Base-by-base conservation (phyloP, 2,329 filamentous ascomycete genomes). In the Immersiporthe knoxdaviesiana region DNA sequence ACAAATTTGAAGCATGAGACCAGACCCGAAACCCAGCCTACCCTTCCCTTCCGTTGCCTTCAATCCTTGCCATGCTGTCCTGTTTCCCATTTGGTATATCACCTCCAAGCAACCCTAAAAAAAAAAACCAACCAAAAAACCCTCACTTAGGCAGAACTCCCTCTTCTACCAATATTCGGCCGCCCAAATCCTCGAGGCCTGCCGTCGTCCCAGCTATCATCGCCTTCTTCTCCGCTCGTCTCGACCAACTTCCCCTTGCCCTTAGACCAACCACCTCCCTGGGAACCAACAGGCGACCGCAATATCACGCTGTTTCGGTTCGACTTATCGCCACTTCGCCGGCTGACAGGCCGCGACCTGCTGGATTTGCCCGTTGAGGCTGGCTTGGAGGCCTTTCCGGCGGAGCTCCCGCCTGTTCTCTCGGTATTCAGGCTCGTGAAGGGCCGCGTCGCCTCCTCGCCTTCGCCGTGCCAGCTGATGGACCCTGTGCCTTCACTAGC, bases 211-310 rank as follows among this genome's bases (percentile, higher is more conserved):
- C 68, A 71, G 0, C 73, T 67, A 52, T 78, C 79, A 41, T 77
- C 78, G 14, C 75, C 76, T 11, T 82, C 75, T 59, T 81, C 81
- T 73, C 84, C 86, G 2, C 82, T 84, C 73, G 86, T 87, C 1
- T 76, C 77, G 14, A 82, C 75, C 65, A 81, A 81, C 73, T 85
- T 87, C 1, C 82, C 84, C 73, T 87, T 87, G 1, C 81, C 81
- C 74, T 83, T 84, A 14, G 61, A 70, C 52, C 75, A 77, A 63
- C 71, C 77, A 62, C 70, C 61, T 65, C 70, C 66, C 24, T 71
- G 60, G 62, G 75, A 74, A n/a, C 76, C 72, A 41, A 72, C 71
- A 70, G 78, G 80, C 50, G 77, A 75, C 65, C 84, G 83, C 73
- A 71, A 24, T 30, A 71, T 71, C 47, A 71, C 70, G 39, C 70